These are phyloP conservation scores for Rhizopogon vinicolor DNA, from an alignment of 768 basidiomycete genomes.

Conservation along the genomic window DNA sequence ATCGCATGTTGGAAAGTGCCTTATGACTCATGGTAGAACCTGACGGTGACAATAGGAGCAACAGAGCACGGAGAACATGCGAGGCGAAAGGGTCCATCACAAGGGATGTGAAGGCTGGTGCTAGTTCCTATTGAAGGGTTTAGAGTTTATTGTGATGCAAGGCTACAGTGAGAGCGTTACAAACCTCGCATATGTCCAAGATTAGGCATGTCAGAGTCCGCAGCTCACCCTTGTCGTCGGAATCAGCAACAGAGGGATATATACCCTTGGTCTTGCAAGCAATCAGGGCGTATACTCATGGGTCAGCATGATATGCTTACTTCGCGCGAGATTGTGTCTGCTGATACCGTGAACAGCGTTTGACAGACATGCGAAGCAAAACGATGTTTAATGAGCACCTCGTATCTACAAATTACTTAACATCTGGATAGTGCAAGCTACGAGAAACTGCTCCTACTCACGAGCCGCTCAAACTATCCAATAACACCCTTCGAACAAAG, in stretches of 20 bases:
- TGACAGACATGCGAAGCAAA: slow-evolving; percentile 97
- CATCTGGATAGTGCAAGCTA: slow-evolving; percentile 4
- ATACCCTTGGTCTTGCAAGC: slow-evolving; percentile 47
- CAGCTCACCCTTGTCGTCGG: slow-evolving; percentile 59
- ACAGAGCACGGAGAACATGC: slow-evolving; percentile 79
- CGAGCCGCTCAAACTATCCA: slow-evolving; percentile 86
- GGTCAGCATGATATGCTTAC: slow-evolving; percentile 28
- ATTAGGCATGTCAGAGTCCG: slow-evolving; percentile 60
- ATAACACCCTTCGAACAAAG: slow-evolving; percentile 86
- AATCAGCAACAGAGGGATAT: slow-evolving; percentile 41
- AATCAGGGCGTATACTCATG: neutral
- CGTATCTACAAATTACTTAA: slow-evolving; percentile 41
- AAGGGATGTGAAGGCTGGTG: slow-evolving; percentile 56
- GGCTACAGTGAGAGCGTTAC: slow-evolving; percentile 15
- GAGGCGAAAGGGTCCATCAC: slow-evolving; percentile 88
- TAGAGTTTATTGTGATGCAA: neutral
- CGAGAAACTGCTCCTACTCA: slow-evolving; percentile 40
- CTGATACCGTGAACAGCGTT: slow-evolving; percentile 70
- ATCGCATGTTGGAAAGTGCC: slow-evolving; percentile 49
- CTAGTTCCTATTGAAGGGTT: slow-evolving; percentile 53
- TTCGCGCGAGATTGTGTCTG: slow-evolving; percentile 65
- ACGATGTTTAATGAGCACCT: slow-evolving; percentile 64
- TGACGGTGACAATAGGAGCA: slow-evolving; percentile 70
- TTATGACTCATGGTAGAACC: slow-evolving; percentile 36
- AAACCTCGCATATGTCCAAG: slow-evolving; percentile 60